These are phyloP conservation scores for Eucalyptus marginata DNA, from an alignment of 345 rosid species.

Conservation along the genomic window DNA sequence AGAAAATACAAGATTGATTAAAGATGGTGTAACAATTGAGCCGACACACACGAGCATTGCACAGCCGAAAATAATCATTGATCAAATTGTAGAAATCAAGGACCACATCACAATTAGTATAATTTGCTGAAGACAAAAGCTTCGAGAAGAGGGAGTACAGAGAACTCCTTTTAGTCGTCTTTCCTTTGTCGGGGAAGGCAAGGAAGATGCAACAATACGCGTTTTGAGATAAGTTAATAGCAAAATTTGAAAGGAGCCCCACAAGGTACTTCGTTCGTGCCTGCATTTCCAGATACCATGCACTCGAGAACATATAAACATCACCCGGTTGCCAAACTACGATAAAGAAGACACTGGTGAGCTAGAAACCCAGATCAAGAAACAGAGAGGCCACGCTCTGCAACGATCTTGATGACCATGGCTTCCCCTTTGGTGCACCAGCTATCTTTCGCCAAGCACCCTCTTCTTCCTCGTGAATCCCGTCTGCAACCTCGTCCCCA, in stretches of 20 bases:
- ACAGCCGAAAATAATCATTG: background rate
- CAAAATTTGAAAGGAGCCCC: background rate
- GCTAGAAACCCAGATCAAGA: background rate
- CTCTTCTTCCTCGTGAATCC: background rate
- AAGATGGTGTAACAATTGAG: background rate
- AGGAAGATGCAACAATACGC: background rate
- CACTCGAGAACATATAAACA: background rate
- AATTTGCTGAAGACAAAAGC: background rate
- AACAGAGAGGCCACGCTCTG: background rate
- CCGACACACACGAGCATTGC: background rate
- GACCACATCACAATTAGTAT: background rate
- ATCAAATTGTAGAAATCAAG: background rate
- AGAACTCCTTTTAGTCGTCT: background rate
- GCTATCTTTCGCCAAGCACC: background rate
- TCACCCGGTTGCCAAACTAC: background rate
- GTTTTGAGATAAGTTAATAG: background rate
- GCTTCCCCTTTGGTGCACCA: background rate
- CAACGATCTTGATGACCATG: background rate
- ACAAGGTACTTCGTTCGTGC: background rate
- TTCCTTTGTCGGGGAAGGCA: background rate
- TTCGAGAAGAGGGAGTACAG: background rate
- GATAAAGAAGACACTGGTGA: background rate
- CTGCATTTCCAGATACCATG: no score
- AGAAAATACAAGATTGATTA: background rate
- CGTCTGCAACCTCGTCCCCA: background rate